Conservation (phyloP, 2,329 filamentous ascomycete genomes). For the Xylariaceae sp. region DNA sequence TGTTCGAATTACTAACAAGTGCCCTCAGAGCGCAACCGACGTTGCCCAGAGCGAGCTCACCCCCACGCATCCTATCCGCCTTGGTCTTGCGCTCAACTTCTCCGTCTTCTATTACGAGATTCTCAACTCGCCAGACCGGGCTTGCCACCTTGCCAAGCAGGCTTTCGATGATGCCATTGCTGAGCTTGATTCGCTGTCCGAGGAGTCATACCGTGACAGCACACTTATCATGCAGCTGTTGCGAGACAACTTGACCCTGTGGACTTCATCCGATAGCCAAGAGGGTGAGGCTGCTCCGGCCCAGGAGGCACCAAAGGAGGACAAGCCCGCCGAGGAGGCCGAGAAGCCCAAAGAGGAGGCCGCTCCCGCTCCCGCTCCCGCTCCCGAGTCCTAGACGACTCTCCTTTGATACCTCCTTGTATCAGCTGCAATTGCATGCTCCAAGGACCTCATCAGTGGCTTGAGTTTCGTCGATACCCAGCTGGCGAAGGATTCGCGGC, state of each 20-base stretch:
- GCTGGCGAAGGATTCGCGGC: slow-evolving; percentile 42
- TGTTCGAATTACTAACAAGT: slow-evolving; percentile 26
- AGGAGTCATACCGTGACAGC: slow-evolving; percentile 99
- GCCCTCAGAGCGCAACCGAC: slow-evolving; percentile 85
- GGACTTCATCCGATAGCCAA: slow-evolving; percentile 90
- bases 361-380: slow-evolving; percentile 52
- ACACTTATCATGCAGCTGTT: slow-evolving; percentile 99
- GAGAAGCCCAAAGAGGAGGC: slow-evolving; percentile 64
- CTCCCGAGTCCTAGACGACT: slow-evolving; percentile 61
- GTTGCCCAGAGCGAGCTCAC: slow-evolving; percentile 98
- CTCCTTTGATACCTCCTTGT: slow-evolving; percentile 45
- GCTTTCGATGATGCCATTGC: slow-evolving; percentile 98
- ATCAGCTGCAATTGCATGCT: slow-evolving; percentile 46
- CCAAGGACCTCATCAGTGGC: slow-evolving; percentile 33
- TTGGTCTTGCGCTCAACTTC: slow-evolving; percentile 98
- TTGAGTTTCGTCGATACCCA: slow-evolving; percentile 41
- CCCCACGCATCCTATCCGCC: slow-evolving; percentile 96
- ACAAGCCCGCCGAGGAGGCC: slow-evolving; percentile 57
- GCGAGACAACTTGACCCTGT: slow-evolving; percentile 96
- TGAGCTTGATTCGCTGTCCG: slow-evolving; percentile 95
- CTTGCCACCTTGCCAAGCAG: slow-evolving; percentile 98
- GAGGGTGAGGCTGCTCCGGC: slow-evolving; percentile 74
- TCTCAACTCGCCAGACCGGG: slow-evolving; percentile 95
- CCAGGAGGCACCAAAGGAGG: slow-evolving; percentile 64
- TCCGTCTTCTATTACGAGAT: slow-evolving; percentile 99